phyloP scores from a whole-genome alignment of 257 asterid genomes.

The Nicotiana obtusifolia region DNA sequence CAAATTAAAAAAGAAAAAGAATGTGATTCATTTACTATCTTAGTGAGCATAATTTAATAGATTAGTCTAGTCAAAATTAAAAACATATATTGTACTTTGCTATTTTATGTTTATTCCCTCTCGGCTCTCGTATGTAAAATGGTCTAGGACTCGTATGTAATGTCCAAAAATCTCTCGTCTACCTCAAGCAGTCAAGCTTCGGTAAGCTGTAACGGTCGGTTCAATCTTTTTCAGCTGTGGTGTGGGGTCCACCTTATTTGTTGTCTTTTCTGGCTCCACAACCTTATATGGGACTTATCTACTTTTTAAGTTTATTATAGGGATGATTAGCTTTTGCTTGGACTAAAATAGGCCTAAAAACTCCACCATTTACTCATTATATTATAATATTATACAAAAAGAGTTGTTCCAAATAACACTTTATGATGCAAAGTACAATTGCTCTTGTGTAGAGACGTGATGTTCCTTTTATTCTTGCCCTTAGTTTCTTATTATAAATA shows the following conservation, averaged over 20 bases:
- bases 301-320: constrained; percentile 36
- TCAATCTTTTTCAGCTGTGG: constrained; percentile 28
- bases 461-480: too few species aligned
- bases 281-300: constrained; percentile 29
- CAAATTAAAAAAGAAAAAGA: too few species aligned
- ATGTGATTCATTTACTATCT: too few species aligned
- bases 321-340: constrained; percentile 35
- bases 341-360: constrained; percentile 9
- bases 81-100: background rate
- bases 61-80: too few species aligned
- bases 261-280: constrained; percentile 32
- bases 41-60: too few species aligned
- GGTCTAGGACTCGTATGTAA: background rate
- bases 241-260: constrained; percentile 4
- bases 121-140: too few species aligned
- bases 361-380: background rate
- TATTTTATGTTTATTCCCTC: background rate
- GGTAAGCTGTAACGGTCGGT: constrained; percentile 79
- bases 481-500: too few species aligned
- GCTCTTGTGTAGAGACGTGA: too few species aligned
- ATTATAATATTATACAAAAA: background rate
- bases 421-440: too few species aligned
- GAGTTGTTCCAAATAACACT: too few species aligned
- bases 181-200: constrained; percentile 47
- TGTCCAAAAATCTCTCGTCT: constrained; percentile 49